Conservation (phyloP, 768 basidiomycete genomes). For the Phaeotremella skinneri region DNA sequence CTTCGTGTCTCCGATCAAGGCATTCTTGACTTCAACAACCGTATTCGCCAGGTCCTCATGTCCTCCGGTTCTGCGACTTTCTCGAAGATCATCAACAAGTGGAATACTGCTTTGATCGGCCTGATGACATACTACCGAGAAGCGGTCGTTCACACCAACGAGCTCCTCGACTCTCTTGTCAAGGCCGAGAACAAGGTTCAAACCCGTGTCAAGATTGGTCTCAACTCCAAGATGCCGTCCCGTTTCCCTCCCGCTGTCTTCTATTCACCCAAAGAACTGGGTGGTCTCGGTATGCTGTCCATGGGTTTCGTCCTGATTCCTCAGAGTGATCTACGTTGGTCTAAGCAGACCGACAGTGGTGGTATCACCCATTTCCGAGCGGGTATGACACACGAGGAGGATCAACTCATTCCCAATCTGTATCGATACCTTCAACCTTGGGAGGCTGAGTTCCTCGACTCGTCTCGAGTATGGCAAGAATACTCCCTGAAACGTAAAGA, state of each 20-base stretch:
- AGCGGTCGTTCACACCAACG: constrained; percentile 95
- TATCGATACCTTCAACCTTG: constrained; percentile 96
- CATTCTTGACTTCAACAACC: constrained; percentile 96
- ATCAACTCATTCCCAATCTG: constrained; percentile 88
- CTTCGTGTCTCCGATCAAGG: constrained; percentile 95
- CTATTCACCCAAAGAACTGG: constrained; percentile 96
- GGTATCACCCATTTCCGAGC: constrained; percentile 99
- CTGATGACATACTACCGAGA: constrained; percentile 98
- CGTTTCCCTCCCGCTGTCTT: constrained; percentile 85
- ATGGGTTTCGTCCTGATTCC: constrained; percentile 99
- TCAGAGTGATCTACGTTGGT: constrained; percentile 95
- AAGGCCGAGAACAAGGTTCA: constrained; percentile 99
- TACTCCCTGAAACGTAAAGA: constrained; percentile 99
- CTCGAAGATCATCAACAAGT: constrained; percentile 80
- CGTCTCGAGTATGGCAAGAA: constrained; percentile 97
- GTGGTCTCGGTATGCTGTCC: constrained; percentile 96
- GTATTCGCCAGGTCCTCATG: constrained; percentile 90
- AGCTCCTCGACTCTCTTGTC: constrained; percentile 89
- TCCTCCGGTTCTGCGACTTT: constrained; percentile 98
- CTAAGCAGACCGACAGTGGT: constrained; percentile 94
- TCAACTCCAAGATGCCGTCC: constrained; percentile 99
- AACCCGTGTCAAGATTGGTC: constrained; percentile 98
- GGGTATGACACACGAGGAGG: constrained; percentile 76
- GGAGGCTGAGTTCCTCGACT: constrained; percentile 97
- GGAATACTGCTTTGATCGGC: constrained; percentile 78